Evolutionary conservation across 73 alveolate genomes (phyloP).

Genomic region (Paramecium primaurelia): DNA sequence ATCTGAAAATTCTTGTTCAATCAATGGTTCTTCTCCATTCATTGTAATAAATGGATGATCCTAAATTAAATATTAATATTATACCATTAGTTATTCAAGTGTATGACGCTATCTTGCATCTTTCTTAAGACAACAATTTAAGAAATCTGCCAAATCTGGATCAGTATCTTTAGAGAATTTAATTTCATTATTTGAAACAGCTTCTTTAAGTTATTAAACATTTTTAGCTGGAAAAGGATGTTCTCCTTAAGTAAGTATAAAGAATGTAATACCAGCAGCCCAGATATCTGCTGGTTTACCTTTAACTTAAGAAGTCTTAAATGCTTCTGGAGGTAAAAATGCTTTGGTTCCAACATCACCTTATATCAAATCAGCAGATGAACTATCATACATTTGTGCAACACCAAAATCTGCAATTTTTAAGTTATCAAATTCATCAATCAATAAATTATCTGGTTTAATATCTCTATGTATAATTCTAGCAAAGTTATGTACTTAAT

Average conservation of each 20-base stretch:
- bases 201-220: not conserved
- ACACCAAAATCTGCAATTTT: slow-evolving; percentile 55
- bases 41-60: slow-evolving; percentile 31
- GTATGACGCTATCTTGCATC: not conserved
- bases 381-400: not conserved
- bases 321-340: slow-evolving; percentile 64
- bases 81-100: slow-evolving; percentile 10
- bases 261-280: slow-evolving; percentile 69
- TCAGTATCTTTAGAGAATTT: not conserved
- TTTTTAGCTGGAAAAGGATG: slow-evolving; percentile 58
- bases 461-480: slow-evolving; percentile 66
- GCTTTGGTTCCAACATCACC: slow-evolving; percentile 64
- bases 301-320: not conserved
- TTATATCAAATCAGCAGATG: slow-evolving; percentile 29
- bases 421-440: slow-evolving; percentile 45
- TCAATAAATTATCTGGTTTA: slow-evolving; percentile 62
- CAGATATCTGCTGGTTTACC: slow-evolving; percentile 65
- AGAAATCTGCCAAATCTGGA: not conserved
- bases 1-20: not conserved
- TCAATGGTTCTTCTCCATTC: slow-evolving; percentile 1
- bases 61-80: not conserved
- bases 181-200: not conserved
- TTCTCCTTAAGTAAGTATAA: slow-evolving; percentile 13
- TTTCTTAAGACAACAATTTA: not conserved
- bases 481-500: slow-evolving; percentile 57